Conservation (phyloP, 441 rosid genomes). For the Metrosideros polymorpha region DNA sequence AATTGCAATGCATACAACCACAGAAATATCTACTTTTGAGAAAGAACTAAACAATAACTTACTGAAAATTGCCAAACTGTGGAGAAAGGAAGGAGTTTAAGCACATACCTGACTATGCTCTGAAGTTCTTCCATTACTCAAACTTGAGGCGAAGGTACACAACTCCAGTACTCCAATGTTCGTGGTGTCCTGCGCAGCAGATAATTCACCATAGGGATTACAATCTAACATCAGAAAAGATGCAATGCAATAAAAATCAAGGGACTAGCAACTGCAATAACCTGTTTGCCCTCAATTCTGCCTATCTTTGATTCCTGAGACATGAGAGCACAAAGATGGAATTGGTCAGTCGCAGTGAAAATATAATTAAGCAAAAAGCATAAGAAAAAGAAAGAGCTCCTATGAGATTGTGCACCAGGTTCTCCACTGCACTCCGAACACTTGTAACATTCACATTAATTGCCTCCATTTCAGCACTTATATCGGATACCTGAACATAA, state of each 20-base stretch:
- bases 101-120: slow-evolving; percentile 44
- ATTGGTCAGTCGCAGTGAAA: background rate
- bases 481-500: slow-evolving; percentile 39
- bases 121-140: slow-evolving; percentile 24
- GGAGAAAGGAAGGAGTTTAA: background rate
- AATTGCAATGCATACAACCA: background rate
- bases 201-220: background rate
- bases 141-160: slow-evolving; percentile 26
- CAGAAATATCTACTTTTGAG: background rate
- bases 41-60: background rate
- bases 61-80: background rate
- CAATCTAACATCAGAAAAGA: background rate
- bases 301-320: slow-evolving; percentile 59
- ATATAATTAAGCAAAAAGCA: background rate
- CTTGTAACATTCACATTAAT: slow-evolving; percentile 39
- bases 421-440: slow-evolving; percentile 63
- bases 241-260: background rate
- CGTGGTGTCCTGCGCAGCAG: slow-evolving; percentile 37
- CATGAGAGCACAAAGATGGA: background rate
- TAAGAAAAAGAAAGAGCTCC: background rate
- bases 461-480: slow-evolving; percentile 37
- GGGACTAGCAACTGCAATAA: slow-evolving; percentile 6
- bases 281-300: slow-evolving; percentile 86
- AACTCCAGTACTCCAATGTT: slow-evolving; percentile 46
- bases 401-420: slow-evolving; percentile 37